phyloP scores from a whole-genome alignment of 371 early-diverging fungal species.

The Chytridium lagenaria region DNA sequence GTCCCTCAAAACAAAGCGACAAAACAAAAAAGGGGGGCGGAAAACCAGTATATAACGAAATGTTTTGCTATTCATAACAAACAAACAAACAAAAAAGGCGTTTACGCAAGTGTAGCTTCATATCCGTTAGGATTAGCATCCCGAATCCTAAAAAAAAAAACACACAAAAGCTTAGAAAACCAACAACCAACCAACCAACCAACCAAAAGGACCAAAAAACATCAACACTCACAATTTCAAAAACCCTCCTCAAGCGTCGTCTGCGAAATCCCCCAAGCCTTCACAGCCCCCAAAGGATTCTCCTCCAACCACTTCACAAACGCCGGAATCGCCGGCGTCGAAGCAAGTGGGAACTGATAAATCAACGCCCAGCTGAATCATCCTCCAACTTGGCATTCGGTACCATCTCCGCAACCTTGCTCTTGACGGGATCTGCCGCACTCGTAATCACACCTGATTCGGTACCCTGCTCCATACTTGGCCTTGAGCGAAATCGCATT shows the following conservation, averaged over 20 bases:
- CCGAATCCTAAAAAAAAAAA: slow-evolving; percentile 49
- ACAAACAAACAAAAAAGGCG: too few species aligned
- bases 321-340: slow-evolving; percentile 48
- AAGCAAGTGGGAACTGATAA: slow-evolving; percentile 60
- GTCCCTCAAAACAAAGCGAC: too few species aligned
- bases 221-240: slow-evolving; percentile 44
- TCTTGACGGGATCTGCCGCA: slow-evolving; percentile 51
- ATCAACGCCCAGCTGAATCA: slow-evolving; percentile 69
- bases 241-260: slow-evolving; percentile 69
- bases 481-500: slow-evolving; percentile 69
- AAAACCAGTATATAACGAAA: too few species aligned
- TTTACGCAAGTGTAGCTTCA: slow-evolving; percentile 20
- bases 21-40: too few species aligned
- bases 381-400: slow-evolving; percentile 64
- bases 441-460: slow-evolving; percentile 50
- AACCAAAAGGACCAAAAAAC: not conserved
- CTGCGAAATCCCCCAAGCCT: slow-evolving; percentile 72
- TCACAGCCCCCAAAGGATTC: slow-evolving; percentile 51
- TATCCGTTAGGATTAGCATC: slow-evolving; percentile 53
- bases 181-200: not conserved
- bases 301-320: slow-evolving; percentile 61
- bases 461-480: slow-evolving; percentile 71
- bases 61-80: too few species aligned
- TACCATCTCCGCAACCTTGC: slow-evolving; percentile 39
- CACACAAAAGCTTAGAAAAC: slow-evolving; percentile 27